These are phyloP conservation scores for Mimosa bimucronata DNA, from an alignment of 306 rosid species.

Conservation along the genomic window DNA sequence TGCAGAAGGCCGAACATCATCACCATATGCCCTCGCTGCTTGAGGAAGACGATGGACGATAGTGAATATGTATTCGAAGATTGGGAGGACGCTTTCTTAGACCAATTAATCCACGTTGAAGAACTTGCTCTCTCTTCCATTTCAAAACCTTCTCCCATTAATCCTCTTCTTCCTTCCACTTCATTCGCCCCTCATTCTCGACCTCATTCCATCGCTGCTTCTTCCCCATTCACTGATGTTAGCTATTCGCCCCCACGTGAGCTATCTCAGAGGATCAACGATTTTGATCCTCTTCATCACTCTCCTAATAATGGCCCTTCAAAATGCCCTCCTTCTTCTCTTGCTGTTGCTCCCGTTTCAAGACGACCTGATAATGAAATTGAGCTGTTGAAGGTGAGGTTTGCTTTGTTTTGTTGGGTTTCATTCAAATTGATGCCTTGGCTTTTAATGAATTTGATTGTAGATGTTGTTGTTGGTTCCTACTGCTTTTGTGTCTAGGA, in stretches of 20 bases:
- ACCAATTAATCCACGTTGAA: constrained; percentile 53
- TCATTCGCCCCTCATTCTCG: constrained; percentile 4
- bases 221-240: background rate
- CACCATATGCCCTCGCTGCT: background rate
- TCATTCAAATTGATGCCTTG: no score
- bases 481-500: no score
- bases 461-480: no score
- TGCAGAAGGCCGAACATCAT: background rate
- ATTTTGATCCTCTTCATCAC: constrained; percentile 20
- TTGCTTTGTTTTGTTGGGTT: background rate
- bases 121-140: constrained; percentile 47
- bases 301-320: constrained; percentile 33
- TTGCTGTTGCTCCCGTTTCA: constrained; percentile 34
- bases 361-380: constrained; percentile 49
- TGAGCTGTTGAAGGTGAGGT: constrained; percentile 61
- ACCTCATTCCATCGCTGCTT: constrained; percentile 21
- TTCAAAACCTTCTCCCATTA: constrained; percentile 32
- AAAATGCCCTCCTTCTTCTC: constrained; percentile 31
- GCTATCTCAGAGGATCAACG: constrained; percentile 61
- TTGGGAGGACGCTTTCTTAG: constrained; percentile 53
- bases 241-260: constrained; percentile 82
- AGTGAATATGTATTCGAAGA: constrained; percentile 57
- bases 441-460: no score
- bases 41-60: constrained; percentile 35
- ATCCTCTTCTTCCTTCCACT: constrained; percentile 6